These are phyloP conservation scores for Carex myosuroides DNA, from an alignment of 176 grass and related monocot genomes.

Conservation along the genomic window DNA sequence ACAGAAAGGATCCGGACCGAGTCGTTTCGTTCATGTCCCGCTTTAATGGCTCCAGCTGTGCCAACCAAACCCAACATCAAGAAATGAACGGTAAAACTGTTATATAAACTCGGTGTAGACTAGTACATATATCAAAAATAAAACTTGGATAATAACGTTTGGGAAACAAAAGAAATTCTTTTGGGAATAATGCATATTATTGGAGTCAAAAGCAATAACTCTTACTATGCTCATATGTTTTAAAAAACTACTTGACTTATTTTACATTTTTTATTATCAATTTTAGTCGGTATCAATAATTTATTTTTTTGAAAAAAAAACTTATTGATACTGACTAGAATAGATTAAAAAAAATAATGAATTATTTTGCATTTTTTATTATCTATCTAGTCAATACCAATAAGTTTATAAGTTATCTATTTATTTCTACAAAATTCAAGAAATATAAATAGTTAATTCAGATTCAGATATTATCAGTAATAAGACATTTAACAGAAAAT, in stretches of 20 bases:
- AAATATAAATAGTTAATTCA: not conserved
- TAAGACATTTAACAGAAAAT: not conserved
- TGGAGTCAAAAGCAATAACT: not conserved
- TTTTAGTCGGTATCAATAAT: not conserved
- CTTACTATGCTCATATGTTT: not conserved
- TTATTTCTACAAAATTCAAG: not conserved
- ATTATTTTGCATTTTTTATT: not conserved
- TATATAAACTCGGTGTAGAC: not conserved
- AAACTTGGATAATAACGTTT: not conserved
- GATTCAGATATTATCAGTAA: not conserved
- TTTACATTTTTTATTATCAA: not conserved
- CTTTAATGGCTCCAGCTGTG: slow-evolving; percentile 84
- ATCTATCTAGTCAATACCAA: not conserved
- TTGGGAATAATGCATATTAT: not conserved
- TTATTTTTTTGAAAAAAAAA: no score
- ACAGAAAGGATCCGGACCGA: slow-evolving; percentile 32
- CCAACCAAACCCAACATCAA: slow-evolving; percentile 43
- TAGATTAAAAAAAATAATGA: not conserved
- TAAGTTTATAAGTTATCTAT: not conserved
- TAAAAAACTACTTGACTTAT: not conserved
- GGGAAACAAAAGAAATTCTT: not conserved
- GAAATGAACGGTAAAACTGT: slow-evolving; percentile 1
- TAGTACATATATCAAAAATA: not conserved
- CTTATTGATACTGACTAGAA: no score
- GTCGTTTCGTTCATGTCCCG: slow-evolving; percentile 29